Evolutionary conservation across 2,329 filamentous ascomycete species (phyloP), one percentile per base, ranked within the genome.

Genomic region (Diaporthe humulicola): DNA sequence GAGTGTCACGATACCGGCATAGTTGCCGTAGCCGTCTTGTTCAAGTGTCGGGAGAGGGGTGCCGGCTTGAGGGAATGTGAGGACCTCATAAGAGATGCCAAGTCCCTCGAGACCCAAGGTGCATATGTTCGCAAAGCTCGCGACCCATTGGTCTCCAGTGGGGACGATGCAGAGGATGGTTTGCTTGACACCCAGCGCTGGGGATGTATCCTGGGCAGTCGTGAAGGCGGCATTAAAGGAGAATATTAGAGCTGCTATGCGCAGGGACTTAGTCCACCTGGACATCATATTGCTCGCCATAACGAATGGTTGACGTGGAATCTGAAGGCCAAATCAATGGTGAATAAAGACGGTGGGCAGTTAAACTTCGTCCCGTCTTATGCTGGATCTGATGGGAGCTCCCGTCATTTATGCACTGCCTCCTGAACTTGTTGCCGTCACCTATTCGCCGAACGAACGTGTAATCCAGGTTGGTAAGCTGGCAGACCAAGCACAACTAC

Each of bases 121-220:
- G 8, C 61, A 66, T 4, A 66, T 50, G 12, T 36, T 30, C 9
- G 61, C 61, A 10, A 66, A 66, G 42, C 61, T 66, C 36, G 61
- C 42, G 3, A 66, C 61, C 61, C 61, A 66, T 50, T 66, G 61
- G 61, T 66, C 61, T 50, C 61, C 61, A 0, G 42, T 50, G 2
- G 61, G 61, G 2, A 66, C 61, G 42, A 66, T 66, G 42, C 61
- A 66, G 42, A 66, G 61, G 28, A 66, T 66, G 5, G 61, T 66
- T 48, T 66, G 61, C 30, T 42, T 17, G 1, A 66, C 61, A 5
- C 61, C 61, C 25, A 66, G 61, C 7, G 42, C 42, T 12, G 28
- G 3, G 30, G 61, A 66, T 33, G 19, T 45, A 10, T 4, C 60
- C 38, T 64, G 60, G 28, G 61, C 61, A 36, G 3, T 36, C 19